phyloP scores from a whole-genome alignment of 2,329 filamentous ascomycete genomes.

The Colletotrichum cereale region DNA sequence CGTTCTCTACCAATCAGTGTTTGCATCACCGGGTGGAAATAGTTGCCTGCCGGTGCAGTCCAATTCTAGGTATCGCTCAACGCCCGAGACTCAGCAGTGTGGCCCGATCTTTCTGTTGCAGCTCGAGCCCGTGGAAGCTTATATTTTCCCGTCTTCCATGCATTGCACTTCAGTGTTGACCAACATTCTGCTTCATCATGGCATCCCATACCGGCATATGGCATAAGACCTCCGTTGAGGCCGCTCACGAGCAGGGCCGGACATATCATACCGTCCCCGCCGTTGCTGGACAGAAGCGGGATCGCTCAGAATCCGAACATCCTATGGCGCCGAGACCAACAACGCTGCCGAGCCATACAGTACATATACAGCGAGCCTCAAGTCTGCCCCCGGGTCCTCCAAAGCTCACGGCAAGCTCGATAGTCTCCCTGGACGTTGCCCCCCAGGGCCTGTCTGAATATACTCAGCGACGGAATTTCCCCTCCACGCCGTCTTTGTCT shows the following conservation, averaged over 20 bases:
- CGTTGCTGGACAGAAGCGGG: constrained; percentile 64
- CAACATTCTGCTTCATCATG: constrained; percentile 46
- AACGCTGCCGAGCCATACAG: constrained; percentile 14
- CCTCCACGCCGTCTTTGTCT: constrained; percentile 65
- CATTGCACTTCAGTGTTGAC: constrained; percentile 1
- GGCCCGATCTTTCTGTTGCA: background rate
- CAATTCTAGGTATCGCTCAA: constrained; percentile 6
- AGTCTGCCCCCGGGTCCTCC: constrained; percentile 49
- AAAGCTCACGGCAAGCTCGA: constrained; percentile 58
- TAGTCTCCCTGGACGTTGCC: constrained; percentile 53
- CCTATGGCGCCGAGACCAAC: constrained; percentile 19
- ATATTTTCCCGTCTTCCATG: constrained; percentile 7
- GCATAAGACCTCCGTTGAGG: constrained; percentile 66
- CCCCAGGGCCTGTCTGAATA: constrained; percentile 60
- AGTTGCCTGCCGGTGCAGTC: constrained; percentile 21
- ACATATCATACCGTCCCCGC: constrained; percentile 54
- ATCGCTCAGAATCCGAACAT: constrained; percentile 26
- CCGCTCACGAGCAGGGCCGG: constrained; percentile 55
- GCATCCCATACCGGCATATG: constrained; percentile 56
- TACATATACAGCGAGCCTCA: constrained; percentile 51
- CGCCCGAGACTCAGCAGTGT: background rate
- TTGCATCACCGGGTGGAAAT: constrained; percentile 24
- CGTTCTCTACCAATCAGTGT: constrained; percentile 19
- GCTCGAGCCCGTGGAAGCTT: background rate
- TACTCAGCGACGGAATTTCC: constrained; percentile 65